These are phyloP conservation scores for Pueraria montana DNA, from an alignment of 306 rosid genomes.

Conservation along the genomic window DNA sequence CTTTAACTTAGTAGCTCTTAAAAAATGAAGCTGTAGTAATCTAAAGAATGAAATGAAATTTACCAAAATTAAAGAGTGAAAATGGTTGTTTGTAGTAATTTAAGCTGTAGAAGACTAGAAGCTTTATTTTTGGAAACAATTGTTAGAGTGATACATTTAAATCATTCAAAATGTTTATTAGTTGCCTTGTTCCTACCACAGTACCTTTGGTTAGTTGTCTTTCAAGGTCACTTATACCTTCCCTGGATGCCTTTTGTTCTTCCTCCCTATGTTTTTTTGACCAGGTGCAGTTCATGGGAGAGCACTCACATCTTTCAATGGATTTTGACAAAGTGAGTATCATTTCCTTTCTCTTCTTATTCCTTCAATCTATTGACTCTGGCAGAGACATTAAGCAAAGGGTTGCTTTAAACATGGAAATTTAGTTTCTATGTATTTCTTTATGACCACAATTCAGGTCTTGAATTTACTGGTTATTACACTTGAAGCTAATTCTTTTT, in stretches of 20 bases:
- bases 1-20: conserved; percentile 8
- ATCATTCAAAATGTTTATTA: conserved; percentile 32
- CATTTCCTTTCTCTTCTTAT: conserved; percentile 43
- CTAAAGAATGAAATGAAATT: conserved; percentile 14
- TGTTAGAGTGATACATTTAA: conserved; percentile 1
- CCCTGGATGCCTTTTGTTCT: conserved; percentile 46
- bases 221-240: conserved; percentile 42
- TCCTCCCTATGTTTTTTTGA: conserved; percentile 39
- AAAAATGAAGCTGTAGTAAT: conserved; percentile 16
- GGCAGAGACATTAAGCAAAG: conserved; percentile 40
- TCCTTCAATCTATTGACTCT: conserved; percentile 40
- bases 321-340: conserved; percentile 91
- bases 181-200: conserved; percentile 36
- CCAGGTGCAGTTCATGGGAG: conserved; percentile 92
- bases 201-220: conserved; percentile 32
- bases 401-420: conserved; percentile 34
- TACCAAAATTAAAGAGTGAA: conserved; percentile 24
- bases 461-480: conserved; percentile 43
- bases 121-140: conserved; percentile 23
- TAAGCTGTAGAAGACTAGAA: conserved; percentile 24
- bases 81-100: conserved; percentile 7
- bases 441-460: conserved; percentile 17
- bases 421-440: conserved; percentile 41
- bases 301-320: conserved; percentile 91
- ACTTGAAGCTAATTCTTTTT: conserved; percentile 18